Evolutionary conservation across 2,329 filamentous ascomycete genomes (phyloP), one percentile per base, ranked within the genome.

Genomic region (Bimuria novae-zelandiae): DNA sequence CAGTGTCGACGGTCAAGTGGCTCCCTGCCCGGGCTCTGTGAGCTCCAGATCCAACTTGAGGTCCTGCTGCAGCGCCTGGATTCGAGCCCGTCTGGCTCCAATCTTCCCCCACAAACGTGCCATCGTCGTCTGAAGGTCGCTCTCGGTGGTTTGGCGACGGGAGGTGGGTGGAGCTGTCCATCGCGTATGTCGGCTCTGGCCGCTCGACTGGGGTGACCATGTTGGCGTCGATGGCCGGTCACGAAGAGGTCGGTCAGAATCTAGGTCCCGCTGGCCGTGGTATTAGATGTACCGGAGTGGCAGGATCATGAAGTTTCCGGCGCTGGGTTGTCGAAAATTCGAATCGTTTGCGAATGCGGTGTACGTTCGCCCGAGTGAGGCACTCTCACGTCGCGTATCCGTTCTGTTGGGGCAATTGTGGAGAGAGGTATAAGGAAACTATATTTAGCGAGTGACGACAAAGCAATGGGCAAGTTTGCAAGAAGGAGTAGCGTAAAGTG

Each of bases 1-100:
- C 76, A 3, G 79, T 80, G 16, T 80, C 72, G 19, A 82, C 76
- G 7, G 76, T 78, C 35, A 84, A 70, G 53, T 79, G 77, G 37
- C 76, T 79, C 47, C 69, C 67, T 40, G 77, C 60, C 7, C 67
- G 64, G 23, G 64, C 55, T 40, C 65, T 47, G 35, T 52, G 52
- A 29, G 57, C 43, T 39, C 59, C 53, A 7, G 32, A 25, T 16
- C 30, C 42, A 17, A 51, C 39, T 41, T 43, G 37, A 12, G 44
- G 27, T 14, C 21, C 27, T 22, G 32, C 25, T 16, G 19, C 37
- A 14, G 49, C 42, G n/a, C 52, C 49, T 36, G 60, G 47, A 22
- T 57, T 55, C 16, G 70, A 68, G 27, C 68, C 60, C 19, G 69
- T 65, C n/a, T 63, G 61, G 52, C 64, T 66, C 22, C 68, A 37